Base-by-base conservation (phyloP, 2,329 filamentous ascomycete species). In the Colletotrichum lentis region DNA sequence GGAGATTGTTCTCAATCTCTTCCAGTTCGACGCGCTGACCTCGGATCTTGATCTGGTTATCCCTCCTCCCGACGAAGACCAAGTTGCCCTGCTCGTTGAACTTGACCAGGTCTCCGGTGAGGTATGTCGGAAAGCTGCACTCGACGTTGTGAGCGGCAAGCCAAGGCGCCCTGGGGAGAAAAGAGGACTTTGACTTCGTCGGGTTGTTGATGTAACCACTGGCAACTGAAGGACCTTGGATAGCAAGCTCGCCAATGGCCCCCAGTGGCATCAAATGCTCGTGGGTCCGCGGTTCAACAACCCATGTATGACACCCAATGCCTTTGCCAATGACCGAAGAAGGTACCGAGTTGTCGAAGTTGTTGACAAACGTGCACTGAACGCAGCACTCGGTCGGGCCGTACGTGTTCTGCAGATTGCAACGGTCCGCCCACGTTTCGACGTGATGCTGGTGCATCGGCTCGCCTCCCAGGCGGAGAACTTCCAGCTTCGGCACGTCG, bases 401-500 rank as follows among this genome's bases (percentile, higher is more conserved):
- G 44, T 59, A 59, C 18, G 39, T 35, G 56, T 59, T 59, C 35
- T 55, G 53, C 35, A 55, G n/a, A 12, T 55, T 55, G 53, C 53
- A 55, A 43, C 53, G 53, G 35, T 41, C 22, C 53, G 31, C 53
- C 84, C 84, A 85, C 8, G 74, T 74, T 0, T 80, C 77, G 8
- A 82, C 82, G 50, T 85, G 82, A 22, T 81, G 79, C 0, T 82
- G 76, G 0, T 84, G 85, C 67, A 88, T 84, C 4, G 83, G 80
- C 73, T 86, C 84, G 22, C 84, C 84, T 12, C 82, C 83, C 1
- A 85, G 76, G 0, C 81, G 80, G 3, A 85, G 75, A 3, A 82
- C 81, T 54, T 82, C 78, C 18, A 85, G 77, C 2, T 77, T 79
- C 8, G 81, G 78, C 52, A 84, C 80, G 52, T 82, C 78, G 49